Base-by-base conservation (phyloP, 2,329 filamentous ascomycete species). In the Didymellaceae sp. region DNA sequence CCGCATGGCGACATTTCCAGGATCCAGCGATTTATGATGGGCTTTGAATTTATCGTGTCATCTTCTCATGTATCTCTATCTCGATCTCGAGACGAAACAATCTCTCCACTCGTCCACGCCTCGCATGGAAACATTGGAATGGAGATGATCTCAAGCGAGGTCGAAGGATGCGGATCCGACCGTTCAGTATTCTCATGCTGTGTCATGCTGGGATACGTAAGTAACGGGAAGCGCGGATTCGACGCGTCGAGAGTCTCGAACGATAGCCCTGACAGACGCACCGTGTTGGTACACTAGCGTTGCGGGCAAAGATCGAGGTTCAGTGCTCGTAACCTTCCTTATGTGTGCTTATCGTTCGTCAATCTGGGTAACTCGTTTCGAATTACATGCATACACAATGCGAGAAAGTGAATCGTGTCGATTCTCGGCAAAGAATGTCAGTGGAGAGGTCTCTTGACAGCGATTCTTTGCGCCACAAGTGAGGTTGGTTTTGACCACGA, bases 401-500 rank as follows among this genome's bases (percentile, higher is more conserved):
- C 18, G 6, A 34, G 8, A 34, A 11, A 20, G 25, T 26, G 20
- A 32, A n/a, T 32, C 6, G 6, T 24, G 13, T 20, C 13, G 20
- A 25, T 31, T 6, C 21, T 26, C 14, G 11, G 21, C 10, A 26
- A 35, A 17, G 25, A 13, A 8, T 25, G 10, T 33, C 13, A 13
- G 16, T 30, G 17, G 18, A 16, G 9, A 17, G 6, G 16, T 28
- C 10, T 41, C 37, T 39, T 39, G 14, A 32, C 11, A 25, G 13
- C n/a, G 33, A n/a, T 10, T 26, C 26, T 11, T 20, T 30, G 43
- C 28, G 39, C 32, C 43, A 43, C 31, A 42, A 18, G 20, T 43
- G 34, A 48, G 26, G 28, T 17, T 45, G 30, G 24, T 22, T 18
- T 10, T 34, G 38, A 43, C 53, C 57, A 58, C 54, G 51, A 59